Conservation (phyloP, 139 green algal species). For the Tetraselmis striata region DNA sequence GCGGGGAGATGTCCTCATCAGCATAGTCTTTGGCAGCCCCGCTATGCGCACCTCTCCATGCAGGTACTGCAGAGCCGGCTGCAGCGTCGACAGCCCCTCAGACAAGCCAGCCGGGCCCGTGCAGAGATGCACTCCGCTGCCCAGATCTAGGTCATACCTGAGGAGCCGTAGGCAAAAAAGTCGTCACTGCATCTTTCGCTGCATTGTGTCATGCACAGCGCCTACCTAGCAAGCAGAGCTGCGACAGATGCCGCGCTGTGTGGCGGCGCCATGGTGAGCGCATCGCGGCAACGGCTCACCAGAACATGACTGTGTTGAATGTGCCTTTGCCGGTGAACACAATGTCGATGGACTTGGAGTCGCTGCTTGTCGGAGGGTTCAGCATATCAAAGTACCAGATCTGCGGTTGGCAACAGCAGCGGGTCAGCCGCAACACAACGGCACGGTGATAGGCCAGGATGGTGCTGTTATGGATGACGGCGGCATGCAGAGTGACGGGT, state of each 20-base stretch:
- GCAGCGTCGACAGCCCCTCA: conserved; percentile 33
- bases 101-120: neutral
- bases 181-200: conserved; percentile 6
- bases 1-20: too few species aligned
- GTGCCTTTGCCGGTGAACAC: conserved; percentile 33
- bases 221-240: neutral
- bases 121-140: neutral
- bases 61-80: conserved; percentile 67
- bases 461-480: too few species aligned
- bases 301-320: conserved; percentile 63
- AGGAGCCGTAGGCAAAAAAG: neutral
- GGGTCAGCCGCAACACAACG: neutral
- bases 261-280: too few species aligned
- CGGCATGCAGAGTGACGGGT: too few species aligned
- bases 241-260: neutral
- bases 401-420: neutral
- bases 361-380: conserved; percentile 33
- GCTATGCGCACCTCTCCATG: conserved; percentile 44
- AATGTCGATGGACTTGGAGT: conserved; percentile 52
- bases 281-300: too few species aligned
- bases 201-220: too few species aligned
- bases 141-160: neutral
- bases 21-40: too few species aligned
- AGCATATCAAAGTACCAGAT: conserved; percentile 67
- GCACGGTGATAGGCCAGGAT: too few species aligned